Percentiles rank a stretch among this genome's conserved stretches.
Evolutionary conservation across 345 rosid species (phyloP).

Genomic region (Eucalyptus marginata): DNA sequence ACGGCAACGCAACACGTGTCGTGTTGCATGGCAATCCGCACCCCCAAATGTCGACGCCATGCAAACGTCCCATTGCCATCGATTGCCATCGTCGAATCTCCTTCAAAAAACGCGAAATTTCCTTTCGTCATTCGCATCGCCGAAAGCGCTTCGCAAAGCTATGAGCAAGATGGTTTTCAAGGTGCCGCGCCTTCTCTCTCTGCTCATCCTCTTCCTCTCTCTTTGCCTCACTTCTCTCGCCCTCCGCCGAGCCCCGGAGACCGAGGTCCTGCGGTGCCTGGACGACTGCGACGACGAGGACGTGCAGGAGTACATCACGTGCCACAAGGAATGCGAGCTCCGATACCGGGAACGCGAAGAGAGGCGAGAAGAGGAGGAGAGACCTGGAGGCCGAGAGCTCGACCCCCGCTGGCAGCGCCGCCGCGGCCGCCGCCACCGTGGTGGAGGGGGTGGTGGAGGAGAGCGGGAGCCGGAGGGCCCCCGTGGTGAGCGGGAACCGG

Average conservation of each 20-base stretch:
- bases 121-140: background rate
- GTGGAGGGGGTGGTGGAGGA: background rate
- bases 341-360: background rate
- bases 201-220: background rate
- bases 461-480: background rate
- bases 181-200: background rate
- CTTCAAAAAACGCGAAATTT: background rate
- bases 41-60: background rate
- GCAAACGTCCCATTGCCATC: background rate
- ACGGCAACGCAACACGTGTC: background rate
- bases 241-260: background rate
- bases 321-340: conserved; percentile 2
- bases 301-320: background rate
- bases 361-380: background rate
- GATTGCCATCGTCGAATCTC: background rate
- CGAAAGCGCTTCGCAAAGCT: background rate
- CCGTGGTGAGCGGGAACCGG: background rate
- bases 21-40: background rate
- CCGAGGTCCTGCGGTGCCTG: conserved; percentile 1
- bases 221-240: background rate
- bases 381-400: background rate
- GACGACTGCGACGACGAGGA: background rate
- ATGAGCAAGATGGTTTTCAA: background rate
- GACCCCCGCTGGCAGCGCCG: background rate
- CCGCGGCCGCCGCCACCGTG: background rate